Evolutionary conservation across 768 basidiomycete genomes (phyloP).

Genomic region (Dioszegia crocea): DNA sequence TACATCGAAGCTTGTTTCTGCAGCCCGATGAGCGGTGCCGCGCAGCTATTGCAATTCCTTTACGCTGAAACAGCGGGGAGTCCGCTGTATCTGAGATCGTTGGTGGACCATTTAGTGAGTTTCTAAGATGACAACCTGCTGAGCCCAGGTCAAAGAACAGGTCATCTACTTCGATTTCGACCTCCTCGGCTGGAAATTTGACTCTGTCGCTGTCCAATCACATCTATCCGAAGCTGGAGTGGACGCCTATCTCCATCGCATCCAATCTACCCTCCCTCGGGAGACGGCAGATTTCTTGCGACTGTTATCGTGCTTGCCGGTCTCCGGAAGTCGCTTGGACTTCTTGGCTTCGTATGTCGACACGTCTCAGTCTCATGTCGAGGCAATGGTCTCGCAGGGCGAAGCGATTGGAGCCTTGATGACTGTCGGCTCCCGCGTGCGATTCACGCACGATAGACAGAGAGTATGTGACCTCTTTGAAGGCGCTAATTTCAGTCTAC

Average conservation of each 20-base stretch:
- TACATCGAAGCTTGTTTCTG: conserved; percentile 17
- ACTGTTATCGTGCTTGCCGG: conserved; percentile 27
- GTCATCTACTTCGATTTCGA: conserved; percentile 27
- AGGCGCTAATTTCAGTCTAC: conserved; percentile 8
- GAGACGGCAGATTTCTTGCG: conserved; percentile 9
- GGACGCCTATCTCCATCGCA: conserved; percentile 17
- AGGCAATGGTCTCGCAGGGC: neutral
- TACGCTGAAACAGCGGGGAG: conserved; percentile 27
- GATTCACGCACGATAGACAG: conserved; percentile 35
- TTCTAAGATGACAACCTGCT: neutral
- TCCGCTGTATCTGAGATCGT: conserved; percentile 23
- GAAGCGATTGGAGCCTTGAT: conserved; percentile 14
- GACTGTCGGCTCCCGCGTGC: neutral
- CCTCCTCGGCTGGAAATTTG: conserved; percentile 17
- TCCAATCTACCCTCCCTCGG: conserved; percentile 13
- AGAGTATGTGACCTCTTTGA: conserved; percentile 10
- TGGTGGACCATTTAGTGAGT: conserved; percentile 22
- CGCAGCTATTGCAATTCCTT: conserved; percentile 15
- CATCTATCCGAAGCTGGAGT: conserved; percentile 23
- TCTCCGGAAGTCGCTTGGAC: conserved; percentile 16
- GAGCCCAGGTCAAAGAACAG: conserved; percentile 20
- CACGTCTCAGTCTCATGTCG: neutral
- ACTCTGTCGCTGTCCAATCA: conserved; percentile 14
- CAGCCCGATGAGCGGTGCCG: neutral
- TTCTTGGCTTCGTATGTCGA: conserved; percentile 17